These are phyloP conservation scores for Bigelowiella natans DNA, from an alignment of 78 protist genomes.

Conservation along the genomic window DNA sequence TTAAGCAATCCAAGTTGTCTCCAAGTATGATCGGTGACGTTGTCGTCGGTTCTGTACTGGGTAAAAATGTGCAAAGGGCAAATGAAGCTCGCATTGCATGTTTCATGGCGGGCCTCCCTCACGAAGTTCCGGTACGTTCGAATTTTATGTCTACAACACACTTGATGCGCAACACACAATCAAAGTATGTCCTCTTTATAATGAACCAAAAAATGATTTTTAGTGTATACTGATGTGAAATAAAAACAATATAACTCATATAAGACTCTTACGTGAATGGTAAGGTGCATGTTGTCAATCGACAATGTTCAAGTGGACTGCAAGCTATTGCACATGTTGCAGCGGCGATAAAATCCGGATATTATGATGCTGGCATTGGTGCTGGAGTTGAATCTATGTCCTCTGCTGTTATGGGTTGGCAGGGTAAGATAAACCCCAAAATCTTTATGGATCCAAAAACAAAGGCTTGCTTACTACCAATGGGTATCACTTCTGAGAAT, in stretches of 20 bases:
- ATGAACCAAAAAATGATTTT: no score
- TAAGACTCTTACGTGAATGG: no score
- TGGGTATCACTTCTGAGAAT: slow-evolving; percentile 3
- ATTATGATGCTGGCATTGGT: neutral
- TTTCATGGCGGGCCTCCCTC: neutral
- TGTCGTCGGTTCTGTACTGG: neutral
- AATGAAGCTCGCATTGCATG: neutral
- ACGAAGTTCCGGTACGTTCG: neutral
- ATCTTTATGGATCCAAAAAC: neutral
- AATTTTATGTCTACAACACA: no score
- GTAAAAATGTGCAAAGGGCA: neutral
- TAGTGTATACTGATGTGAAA: no score
- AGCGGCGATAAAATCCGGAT: neutral
- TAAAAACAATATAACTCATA: no score
- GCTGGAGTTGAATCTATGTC: slow-evolving; percentile 10
- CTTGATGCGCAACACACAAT: no score
- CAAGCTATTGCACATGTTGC: slow-evolving; percentile 1
- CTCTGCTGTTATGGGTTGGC: neutral
- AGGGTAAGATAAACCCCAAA: neutral
- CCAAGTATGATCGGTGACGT: neutral
- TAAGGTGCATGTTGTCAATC: neutral
- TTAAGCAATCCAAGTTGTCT: neutral
- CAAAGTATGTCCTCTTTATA: no score
- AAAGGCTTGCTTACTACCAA: neutral
- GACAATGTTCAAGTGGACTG: neutral